Conservation (phyloP, 2,329 filamentous ascomycete species). For the Neonectria neomacrospora region DNA sequence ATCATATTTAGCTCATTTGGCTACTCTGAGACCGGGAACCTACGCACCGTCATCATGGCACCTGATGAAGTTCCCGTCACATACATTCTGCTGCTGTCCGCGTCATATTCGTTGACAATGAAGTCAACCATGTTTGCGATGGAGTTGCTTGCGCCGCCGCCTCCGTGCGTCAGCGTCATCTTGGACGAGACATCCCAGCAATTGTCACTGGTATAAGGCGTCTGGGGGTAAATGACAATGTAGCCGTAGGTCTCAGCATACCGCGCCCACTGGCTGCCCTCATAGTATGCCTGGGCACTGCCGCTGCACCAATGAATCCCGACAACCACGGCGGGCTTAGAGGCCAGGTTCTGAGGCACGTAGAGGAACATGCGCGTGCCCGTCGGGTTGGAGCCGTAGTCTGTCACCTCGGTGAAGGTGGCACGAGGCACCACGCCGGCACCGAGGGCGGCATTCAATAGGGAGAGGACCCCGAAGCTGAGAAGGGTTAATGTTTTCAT, state of each 20-base stretch:
- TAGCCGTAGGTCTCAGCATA: conserved; percentile 66
- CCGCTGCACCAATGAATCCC: conserved; percentile 68
- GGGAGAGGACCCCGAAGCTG: conserved; percentile 24
- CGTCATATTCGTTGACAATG: conserved; percentile 58
- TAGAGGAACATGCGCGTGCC: conserved; percentile 45
- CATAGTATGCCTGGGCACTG: conserved; percentile 63
- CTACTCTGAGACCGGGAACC: fast-evolving
- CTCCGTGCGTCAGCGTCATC: conserved; percentile 60
- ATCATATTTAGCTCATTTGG: conserved; percentile 29
- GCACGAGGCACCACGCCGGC: conserved; percentile 35
- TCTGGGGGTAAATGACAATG: conserved; percentile 62
- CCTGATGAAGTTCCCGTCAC: conserved; percentile 52
- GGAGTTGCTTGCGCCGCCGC: conserved; percentile 61
- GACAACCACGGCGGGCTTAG: conserved; percentile 62
- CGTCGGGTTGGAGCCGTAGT: conserved; percentile 36
- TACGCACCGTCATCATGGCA: conserved; percentile 41
- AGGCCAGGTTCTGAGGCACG: conserved; percentile 50
- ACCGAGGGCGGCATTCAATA: conserved; percentile 14
- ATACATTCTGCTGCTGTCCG: conserved; percentile 60
- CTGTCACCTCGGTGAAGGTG: conserved; percentile 34
- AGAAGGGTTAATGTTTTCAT: conserved; percentile 24
- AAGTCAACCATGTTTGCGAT: conserved; percentile 67
- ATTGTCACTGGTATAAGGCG: conserved; percentile 47
- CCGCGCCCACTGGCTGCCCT: conserved; percentile 61
- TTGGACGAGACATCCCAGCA: conserved; percentile 71